A percentile compares a stretch with the other conserved stretches of the same genome.
Evolutionary conservation across 129 eudicot species (phyloP).

Genomic region (Ambrosia artemisiifolia): DNA sequence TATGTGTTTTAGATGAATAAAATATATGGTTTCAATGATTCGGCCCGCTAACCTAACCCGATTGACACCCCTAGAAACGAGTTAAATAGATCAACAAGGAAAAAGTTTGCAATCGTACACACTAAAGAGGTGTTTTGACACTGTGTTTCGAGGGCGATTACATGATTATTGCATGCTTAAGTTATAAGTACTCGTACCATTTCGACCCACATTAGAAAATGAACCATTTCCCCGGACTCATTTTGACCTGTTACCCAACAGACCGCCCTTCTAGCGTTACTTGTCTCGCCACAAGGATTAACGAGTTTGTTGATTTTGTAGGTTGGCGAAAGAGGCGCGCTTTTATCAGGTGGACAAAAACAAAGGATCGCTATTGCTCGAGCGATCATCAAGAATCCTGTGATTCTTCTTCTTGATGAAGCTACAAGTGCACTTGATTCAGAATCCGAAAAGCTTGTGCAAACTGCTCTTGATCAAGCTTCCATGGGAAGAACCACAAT

Average conservation of each 20-base stretch:
- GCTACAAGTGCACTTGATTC: conserved; percentile 98
- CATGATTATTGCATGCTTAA: no score
- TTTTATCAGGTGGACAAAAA: conserved; percentile 95
- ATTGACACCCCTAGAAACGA: no score
- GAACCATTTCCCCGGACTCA: no score
- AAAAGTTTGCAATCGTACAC: no score
- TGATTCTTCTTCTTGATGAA: conserved; percentile 91
- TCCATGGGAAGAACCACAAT: conserved; percentile 90
- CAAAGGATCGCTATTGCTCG: conserved; percentile 88
- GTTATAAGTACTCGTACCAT: not conserved
- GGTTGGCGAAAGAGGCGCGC: conserved; percentile 95
- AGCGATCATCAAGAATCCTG: conserved; percentile 84
- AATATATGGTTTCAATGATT: no score
- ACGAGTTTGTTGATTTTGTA: conserved; percentile 20
- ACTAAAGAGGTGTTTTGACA: no score
- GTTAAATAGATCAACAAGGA: no score
- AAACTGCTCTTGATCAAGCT: conserved; percentile 91
- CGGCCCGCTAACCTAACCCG: no score
- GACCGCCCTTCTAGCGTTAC: no score
- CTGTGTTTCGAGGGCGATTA: no score
- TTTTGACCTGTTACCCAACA: not conserved
- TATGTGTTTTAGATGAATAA: no score
- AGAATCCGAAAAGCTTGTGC: conserved; percentile 87
- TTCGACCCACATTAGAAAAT: not conserved
- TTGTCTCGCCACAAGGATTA: not conserved